Percentiles rank a stretch among this genome's conserved stretches.
Conservation (phyloP, 306 rosid genomes). For the Betula pendula region DNA sequence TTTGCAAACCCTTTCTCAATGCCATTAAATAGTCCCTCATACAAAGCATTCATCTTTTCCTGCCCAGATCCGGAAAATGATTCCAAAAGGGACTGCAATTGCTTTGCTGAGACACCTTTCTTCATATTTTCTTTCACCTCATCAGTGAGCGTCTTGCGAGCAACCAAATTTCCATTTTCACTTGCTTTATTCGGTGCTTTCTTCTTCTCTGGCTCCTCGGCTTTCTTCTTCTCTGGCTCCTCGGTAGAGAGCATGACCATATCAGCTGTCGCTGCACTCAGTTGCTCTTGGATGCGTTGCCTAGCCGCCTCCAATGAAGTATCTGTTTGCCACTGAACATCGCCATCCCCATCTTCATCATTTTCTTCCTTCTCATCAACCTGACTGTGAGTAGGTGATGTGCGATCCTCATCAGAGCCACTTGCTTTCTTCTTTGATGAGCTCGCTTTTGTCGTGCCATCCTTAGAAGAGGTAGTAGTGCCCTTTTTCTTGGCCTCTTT, state of each 20-base stretch:
- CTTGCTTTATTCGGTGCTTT: conserved; percentile 12
- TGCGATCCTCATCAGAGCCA: conserved; percentile 62
- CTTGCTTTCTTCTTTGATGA: conserved; percentile 49
- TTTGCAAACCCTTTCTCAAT: conserved; percentile 57
- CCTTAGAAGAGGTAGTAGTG: conserved; percentile 38
- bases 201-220: conserved; percentile 47
- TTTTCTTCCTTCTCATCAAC: conserved; percentile 35
- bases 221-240: conserved; percentile 44
- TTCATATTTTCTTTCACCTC: conserved; percentile 46
- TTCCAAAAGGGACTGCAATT: conserved; percentile 36
- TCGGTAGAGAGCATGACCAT: conserved; percentile 65
- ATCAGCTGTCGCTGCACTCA: conserved; percentile 64
- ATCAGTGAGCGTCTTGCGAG: conserved; percentile 28
- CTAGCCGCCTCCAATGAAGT: conserved; percentile 64
- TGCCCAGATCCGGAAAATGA: conserved; percentile 39
- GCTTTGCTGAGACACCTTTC: conserved; percentile 38
- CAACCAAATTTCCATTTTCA: conserved; percentile 32
- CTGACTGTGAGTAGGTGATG: conserved; percentile 50
- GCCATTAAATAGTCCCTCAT: conserved; percentile 44
- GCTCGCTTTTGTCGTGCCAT: conserved; percentile 35
- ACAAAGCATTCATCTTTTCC: conserved; percentile 52
- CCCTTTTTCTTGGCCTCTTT: conserved; percentile 60
- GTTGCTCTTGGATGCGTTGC: conserved; percentile 56
- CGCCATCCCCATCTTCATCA: conserved; percentile 36
- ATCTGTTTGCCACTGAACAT: conserved; percentile 64